Base-by-base conservation (phyloP, 805 yeast species). In the Cyberlindnera euphorbiae region DNA sequence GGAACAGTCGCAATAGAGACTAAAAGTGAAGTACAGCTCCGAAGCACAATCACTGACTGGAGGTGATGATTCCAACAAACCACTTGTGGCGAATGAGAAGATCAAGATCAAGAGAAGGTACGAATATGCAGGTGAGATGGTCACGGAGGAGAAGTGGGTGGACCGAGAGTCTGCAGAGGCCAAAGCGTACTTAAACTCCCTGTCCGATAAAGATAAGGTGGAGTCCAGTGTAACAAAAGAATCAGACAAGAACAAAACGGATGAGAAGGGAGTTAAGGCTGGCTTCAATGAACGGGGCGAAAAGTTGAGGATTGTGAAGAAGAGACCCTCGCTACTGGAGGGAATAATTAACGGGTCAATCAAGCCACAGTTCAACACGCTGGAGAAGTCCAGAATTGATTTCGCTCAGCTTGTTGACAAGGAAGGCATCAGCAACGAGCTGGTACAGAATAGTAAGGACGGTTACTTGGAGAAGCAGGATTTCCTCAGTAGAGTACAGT, bases 371-470 rank as follows among this genome's bases (percentile, higher is more conserved):
- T 67, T 93, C 43, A 84, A 95, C 17, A 93, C 98, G 0, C 65
- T 93, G 45, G 97, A 93, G 56, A 93, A 93, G 60, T 84, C 95
- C 1, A 69, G 95, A 44, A 67, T 93, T 33, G 98, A 93, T 60
- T 93, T 97, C 95, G 94, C 95, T 1, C 77, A 84, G 31, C 88
- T 84, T 62, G 96, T 93, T 21, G 97, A 90, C 60, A 73, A 82
- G 46, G 79, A 80, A 45, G 88, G 88, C 38, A 79, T 93, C 31
- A 70, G 75, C 35, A 96, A 86, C 46, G 98, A 93, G 44, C 72
- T 93, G 53, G 72, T 70, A 32, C 71, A 75, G 38, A 82, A 81
- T 54, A 89, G 88, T 56, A 89, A 84, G 65, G 93, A 80, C 35
- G 98, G 98, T 8, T 93, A 80, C 60, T 64, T 93, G 52, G 95